phyloP scores from a whole-genome alignment of 805 yeast genomes.

The Candida sithepensis region DNA sequence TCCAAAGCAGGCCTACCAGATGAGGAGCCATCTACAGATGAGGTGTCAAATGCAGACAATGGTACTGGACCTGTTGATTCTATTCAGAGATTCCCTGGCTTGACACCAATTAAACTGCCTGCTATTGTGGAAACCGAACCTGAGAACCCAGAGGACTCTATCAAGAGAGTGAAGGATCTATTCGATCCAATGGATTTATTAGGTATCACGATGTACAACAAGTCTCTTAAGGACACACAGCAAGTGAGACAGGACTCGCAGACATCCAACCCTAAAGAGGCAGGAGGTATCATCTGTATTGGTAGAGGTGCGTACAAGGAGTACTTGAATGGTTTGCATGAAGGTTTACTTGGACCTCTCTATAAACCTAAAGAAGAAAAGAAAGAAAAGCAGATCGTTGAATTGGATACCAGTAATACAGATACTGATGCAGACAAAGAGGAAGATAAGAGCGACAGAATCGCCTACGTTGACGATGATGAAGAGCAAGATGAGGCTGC shows the following conservation, averaged over 20 bases:
- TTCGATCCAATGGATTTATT: constrained; percentile 45
- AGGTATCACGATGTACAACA: constrained; percentile 45
- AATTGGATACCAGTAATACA: neutral
- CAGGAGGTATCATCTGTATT: constrained; percentile 86
- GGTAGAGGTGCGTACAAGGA: constrained; percentile 98
- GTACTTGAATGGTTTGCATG: constrained; percentile 85
- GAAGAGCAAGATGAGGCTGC: constrained; percentile 26
- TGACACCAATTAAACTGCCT: constrained; percentile 7
- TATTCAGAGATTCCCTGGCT: constrained; percentile 9
- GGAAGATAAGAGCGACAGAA: constrained; percentile 7
- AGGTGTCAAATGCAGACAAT: constrained; percentile 5
- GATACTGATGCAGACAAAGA: constrained; percentile 4
- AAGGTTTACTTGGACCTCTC: constrained; percentile 91
- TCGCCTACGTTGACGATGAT: constrained; percentile 29
- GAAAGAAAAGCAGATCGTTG: constrained; percentile 15
- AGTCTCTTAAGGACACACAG: constrained; percentile 12
- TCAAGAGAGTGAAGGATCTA: constrained; percentile 32
- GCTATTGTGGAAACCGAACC: constrained; percentile 2
- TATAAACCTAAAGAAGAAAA: constrained; percentile 26
- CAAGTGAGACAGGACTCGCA: constrained; percentile 43
- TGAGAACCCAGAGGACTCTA: constrained; percentile 24
- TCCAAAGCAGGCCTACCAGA: constrained; percentile 31
- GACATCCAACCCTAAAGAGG: constrained; percentile 38
- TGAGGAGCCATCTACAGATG: constrained; percentile 16
- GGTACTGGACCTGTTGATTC: too few relatives aligned